Conservation (phyloP, 805 yeast species). For the Debaryomyces tyrocola region DNA sequence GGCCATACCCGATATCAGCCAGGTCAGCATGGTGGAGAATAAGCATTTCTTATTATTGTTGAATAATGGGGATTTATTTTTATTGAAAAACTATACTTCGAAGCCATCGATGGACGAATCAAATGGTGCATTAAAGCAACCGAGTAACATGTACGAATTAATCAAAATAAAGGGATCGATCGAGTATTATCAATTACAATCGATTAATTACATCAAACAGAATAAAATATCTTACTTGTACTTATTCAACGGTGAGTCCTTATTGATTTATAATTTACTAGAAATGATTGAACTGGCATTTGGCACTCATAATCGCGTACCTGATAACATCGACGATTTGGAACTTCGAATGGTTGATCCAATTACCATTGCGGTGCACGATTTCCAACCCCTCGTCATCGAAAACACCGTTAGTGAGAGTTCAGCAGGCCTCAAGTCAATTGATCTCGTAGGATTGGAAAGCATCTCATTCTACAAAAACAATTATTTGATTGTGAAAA, state of each 20-base stretch:
- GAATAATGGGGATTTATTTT: conserved; percentile 38
- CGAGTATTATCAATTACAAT: conserved; percentile 31
- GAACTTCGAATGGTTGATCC: conserved; percentile 20
- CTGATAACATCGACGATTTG: conserved; percentile 16
- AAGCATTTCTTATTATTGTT: conserved; percentile 37
- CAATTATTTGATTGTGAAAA: conserved; percentile 30
- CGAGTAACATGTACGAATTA: conserved; percentile 36
- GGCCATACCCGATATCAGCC: conserved; percentile 18
- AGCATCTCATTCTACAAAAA: conserved; percentile 26
- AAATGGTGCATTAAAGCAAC: conserved; percentile 5
- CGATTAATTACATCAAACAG: conserved; percentile 14
- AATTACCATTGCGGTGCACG: conserved; percentile 24
- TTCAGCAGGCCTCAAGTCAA: conserved; percentile 19
- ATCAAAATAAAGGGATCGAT: conserved; percentile 27
- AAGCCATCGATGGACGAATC: conserved; percentile 2
- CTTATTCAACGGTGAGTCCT: conserved; percentile 38
- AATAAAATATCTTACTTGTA: conserved; percentile 17
- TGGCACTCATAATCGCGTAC: conserved; percentile 14
- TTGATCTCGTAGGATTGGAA: conserved; percentile 45
- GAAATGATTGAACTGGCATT: conserved; percentile 24
- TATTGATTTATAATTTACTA: conserved; percentile 27
- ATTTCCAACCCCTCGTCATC: conserved; percentile 26
- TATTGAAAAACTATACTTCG: conserved; percentile 31
- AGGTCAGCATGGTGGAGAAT: conserved; percentile 25
- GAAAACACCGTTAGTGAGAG: conserved; percentile 8